Base-by-base conservation (phyloP, 495 filamentous ascomycete genomes). In the Talaromyces nanjingensis region DNA sequence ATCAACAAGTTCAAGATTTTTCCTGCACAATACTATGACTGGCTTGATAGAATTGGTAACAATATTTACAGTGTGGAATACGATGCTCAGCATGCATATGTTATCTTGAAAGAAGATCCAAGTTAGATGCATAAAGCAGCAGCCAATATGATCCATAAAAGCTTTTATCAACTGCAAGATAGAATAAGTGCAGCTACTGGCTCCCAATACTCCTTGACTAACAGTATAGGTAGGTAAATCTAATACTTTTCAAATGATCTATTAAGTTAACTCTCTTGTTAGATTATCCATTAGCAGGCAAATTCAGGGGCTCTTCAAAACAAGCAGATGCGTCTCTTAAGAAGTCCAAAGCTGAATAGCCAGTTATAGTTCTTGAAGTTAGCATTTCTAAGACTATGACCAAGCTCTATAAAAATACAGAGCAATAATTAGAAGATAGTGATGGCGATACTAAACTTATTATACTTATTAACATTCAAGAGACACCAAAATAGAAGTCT, bases 31-130 rank as follows among this genome's bases (percentile, higher is more conserved):
- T 59, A 59, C 25, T 24, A 18, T 9, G 25, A 59, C 57, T 59
- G 57, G 31, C 57, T 59, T 34, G 57, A 42, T 29, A 59, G 37
- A 59, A 16, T 59, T 37, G 29, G 57, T 59, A 31, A 58, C 25
- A 18, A 27, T 58, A 58, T 59, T 25, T 27, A 14, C 16, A 31
- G 57, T 59, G 57, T 59, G 8, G 33, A 34, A 29, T 39, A 42
- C 25, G 57, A 59, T 59, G 57, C 57, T n/a, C 53, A 56, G 25
- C 5, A 59, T 20, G 29, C 27, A 39, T 37, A 14, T 37, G n/a
- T 59, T 59, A 29, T 42, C 57, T 34, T 59, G 57, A 34, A 22
- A 59, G 33, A 1, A 34, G 16, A 6, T 37, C 57, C 22, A 22
- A 27, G 57, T 9, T 59, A 27, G 57, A 59, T 59, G 57, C 53